These are phyloP conservation scores for Epichloe typhina DNA, from an alignment of 2,329 filamentous ascomycete species.

Conservation along the genomic window DNA sequence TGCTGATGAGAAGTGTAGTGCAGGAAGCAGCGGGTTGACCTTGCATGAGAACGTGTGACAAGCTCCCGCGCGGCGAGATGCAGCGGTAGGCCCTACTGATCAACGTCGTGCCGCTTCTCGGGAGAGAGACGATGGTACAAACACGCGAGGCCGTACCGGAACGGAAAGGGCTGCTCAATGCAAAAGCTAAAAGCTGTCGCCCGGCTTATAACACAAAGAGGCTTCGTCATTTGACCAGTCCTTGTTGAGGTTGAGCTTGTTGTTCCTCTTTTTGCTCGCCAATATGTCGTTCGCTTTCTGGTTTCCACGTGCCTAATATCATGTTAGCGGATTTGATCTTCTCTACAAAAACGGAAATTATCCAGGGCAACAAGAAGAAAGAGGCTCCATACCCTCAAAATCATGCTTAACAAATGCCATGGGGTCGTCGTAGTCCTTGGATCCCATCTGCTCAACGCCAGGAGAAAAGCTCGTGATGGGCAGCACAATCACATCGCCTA, in stretches of 20 bases:
- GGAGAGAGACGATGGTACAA: no score
- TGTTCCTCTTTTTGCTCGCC: constrained; percentile 29
- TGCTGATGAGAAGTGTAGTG: background rate
- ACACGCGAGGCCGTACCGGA: no score
- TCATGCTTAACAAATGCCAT: constrained; percentile 97
- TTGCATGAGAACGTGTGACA: background rate
- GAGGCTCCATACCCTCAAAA: constrained; percentile 64
- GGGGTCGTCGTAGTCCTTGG: constrained; percentile 74
- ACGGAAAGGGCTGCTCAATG: background rate
- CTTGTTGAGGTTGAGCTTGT: background rate
- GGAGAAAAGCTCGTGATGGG: constrained; percentile 97
- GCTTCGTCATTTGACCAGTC: background rate
- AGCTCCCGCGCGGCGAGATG: background rate
- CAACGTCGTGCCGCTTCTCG: no score
- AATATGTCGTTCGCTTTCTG: constrained; percentile 57
- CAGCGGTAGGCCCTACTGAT: no score
- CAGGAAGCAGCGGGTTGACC: background rate
- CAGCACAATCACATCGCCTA: constrained; percentile 85
- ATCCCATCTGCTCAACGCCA: constrained; percentile 85
- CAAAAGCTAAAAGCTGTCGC: background rate
- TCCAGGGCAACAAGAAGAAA: background rate
- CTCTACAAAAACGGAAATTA: constrained; percentile 4
- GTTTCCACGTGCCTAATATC: constrained; percentile 58
- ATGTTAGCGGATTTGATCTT: constrained; percentile 5
- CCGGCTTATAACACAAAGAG: no score